Percentiles rank a stretch among this genome's conserved stretches.
These are phyloP conservation scores for Kodamaea sagamina DNA, from an alignment of 805 yeast species.

Conservation along the genomic window DNA sequence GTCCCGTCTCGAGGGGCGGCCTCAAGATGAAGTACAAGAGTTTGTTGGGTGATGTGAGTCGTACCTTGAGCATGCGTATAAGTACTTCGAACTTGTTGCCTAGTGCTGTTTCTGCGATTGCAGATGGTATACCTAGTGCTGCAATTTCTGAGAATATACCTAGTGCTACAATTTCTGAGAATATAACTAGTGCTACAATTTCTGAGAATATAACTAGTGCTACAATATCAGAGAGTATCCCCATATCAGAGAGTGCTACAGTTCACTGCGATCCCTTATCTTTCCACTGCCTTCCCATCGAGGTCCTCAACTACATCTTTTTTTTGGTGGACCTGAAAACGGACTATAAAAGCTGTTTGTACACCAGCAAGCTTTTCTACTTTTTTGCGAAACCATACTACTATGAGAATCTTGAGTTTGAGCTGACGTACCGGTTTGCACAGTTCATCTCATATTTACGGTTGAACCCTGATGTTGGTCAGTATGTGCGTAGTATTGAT, in stretches of 20 bases:
- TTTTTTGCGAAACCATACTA: conserved; percentile 53
- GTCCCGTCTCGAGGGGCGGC: conserved; percentile 7
- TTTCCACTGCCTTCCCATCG: conserved; percentile 43
- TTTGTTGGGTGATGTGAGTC: conserved; percentile 49
- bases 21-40: conserved; percentile 52
- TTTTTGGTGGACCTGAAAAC: conserved; percentile 35
- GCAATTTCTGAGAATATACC: too few species aligned
- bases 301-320: conserved; percentile 43
- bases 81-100: conserved; percentile 19
- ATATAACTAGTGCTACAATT: too few species aligned
- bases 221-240: too few species aligned
- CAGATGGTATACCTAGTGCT: too few species aligned
- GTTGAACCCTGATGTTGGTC: conserved; percentile 55
- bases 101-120: background rate
- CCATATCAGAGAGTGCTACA: background rate
- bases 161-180: too few species aligned
- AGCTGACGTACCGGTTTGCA: conserved; percentile 76
- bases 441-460: conserved; percentile 75
- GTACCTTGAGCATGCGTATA: conserved; percentile 40
- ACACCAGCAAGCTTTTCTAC: conserved; percentile 54
- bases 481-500: conserved; percentile 57
- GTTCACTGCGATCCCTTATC: conserved; percentile 16
- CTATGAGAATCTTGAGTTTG: conserved; percentile 55
- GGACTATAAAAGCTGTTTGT: conserved; percentile 43
- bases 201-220: too few species aligned